A percentile compares a stretch with the other conserved stretches of the same genome.
Conservation (phyloP, 805 yeast species). For the Ogataea degrootiae region DNA sequence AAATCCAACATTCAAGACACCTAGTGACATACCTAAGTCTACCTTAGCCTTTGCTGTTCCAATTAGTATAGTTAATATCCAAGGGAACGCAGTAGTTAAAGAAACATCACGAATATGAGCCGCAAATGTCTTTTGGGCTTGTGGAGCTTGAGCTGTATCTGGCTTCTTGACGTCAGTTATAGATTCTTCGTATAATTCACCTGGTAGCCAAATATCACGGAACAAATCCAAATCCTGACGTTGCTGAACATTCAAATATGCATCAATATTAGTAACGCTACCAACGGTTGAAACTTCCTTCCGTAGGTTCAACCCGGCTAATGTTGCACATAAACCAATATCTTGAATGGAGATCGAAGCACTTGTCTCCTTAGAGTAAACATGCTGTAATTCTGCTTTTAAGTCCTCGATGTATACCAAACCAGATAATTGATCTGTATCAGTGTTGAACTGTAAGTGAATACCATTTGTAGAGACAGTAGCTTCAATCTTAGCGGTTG, state of each 20-base stretch:
- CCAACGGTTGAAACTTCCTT: conserved; percentile 45
- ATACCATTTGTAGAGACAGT: conserved; percentile 69
- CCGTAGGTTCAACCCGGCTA: conserved; percentile 35
- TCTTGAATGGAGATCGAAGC: conserved; percentile 55
- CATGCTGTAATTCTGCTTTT: conserved; percentile 76
- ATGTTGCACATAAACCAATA: conserved; percentile 43
- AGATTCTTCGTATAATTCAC: conserved; percentile 28
- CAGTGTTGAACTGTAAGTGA: conserved; percentile 52
- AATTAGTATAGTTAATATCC: conserved; percentile 60
- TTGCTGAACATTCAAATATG: conserved; percentile 75
- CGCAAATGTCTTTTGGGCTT: conserved; percentile 33
- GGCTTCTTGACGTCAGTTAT: conserved; percentile 7
- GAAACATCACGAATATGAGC: conserved; percentile 52
- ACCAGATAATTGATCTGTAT: conserved; percentile 36
- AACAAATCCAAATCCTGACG: conserved; percentile 82
- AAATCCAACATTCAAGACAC: conserved; percentile 50
- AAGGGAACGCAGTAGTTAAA: conserved; percentile 64
- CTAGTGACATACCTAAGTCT: conserved; percentile 82
- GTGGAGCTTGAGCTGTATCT: not conserved
- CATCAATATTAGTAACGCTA: conserved; percentile 47
- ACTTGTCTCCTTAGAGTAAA: conserved; percentile 85
- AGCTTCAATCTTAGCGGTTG: conserved; percentile 89
- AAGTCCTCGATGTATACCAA: conserved; percentile 49
- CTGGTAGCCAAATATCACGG: conserved; percentile 75
- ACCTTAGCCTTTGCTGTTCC: conserved; percentile 49